Base-by-base conservation (phyloP, 1,284 basidiomycete genomes). In the Naganishia albida region DNA sequence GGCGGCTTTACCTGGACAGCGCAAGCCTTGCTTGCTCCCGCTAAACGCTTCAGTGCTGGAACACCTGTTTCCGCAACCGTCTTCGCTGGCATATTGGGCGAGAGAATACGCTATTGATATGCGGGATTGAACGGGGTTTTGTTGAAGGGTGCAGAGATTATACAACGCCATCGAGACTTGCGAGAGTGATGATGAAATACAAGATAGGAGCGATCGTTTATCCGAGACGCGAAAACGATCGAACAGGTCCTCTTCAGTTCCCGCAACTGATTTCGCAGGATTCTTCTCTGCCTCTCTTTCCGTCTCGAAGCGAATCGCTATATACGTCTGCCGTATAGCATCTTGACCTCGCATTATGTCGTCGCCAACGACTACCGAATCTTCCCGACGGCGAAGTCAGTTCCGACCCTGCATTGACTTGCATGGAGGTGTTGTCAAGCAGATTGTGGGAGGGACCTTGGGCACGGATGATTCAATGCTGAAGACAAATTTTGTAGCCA, bases 391-490 rank as follows among this genome's bases (percentile, higher is more conserved):
- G 51, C 72, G 71, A 44, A 79, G 77, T 10, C 76, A 84, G 55
- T 99, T 99, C 81, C 85, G 89, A 63, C 96, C 96, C 13, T 99
- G 96, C 78, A 98, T 99, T 73, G 96, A 99, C 79, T 84, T 99
- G 28, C 96, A 99, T 80, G 85, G 88, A 68, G 93, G 93, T 12
- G 82, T 91, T 72, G 96, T 99, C 64, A 99, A 99, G 80, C 96
- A 99, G 81, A 99, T 99, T 67, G 93, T 99, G 12, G 96, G 96
- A 30, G 93, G 93, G 1, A 95, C 93, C 1, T 83, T 99, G 38
- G 64, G 87, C 20, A 62, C 42, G 18, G 79, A 85, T 59, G 85
- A 87, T 8, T 80, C 83, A 20, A 80, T 81, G 42, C 84, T 98
- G 67, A 86, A 85, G 74, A 97, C 93, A 25, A 99, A 99, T 79